A percentile compares a stretch with the other conserved stretches of the same genome.
Conservation (phyloP, 2,329 filamentous ascomycete genomes). For the Apiospora arundinis region DNA sequence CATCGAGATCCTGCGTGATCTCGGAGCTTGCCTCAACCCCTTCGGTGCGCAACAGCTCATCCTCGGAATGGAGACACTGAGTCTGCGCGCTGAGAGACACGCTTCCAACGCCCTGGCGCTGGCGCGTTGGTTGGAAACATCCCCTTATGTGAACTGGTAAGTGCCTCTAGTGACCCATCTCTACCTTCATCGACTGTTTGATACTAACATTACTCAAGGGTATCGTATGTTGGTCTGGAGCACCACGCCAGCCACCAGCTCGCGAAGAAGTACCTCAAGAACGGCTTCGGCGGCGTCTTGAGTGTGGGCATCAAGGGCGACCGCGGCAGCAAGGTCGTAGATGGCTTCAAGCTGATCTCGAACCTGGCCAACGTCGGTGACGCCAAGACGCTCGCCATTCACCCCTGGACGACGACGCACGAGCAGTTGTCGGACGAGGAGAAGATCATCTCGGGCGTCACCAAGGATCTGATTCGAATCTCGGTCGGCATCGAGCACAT, state of each 20-base stretch:
- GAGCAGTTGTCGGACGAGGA: conserved; percentile 86
- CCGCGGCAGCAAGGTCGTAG: conserved; percentile 83
- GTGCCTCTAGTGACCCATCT: neutral
- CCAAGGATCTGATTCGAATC: conserved; percentile 90
- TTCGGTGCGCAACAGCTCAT: conserved; percentile 93
- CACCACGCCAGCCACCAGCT: conserved; percentile 79
- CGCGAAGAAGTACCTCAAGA: conserved; percentile 85
- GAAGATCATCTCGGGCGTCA: conserved; percentile 80
- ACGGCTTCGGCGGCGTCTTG: conserved; percentile 90
- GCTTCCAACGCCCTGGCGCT: conserved; percentile 82
- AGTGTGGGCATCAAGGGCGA: conserved; percentile 94
- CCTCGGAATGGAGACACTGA: conserved; percentile 88
- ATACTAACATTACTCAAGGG: conserved; percentile 48
- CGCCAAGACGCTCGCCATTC: conserved; percentile 92
- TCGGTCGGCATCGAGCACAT: conserved; percentile 97
- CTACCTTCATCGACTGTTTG: neutral
- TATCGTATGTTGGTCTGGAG: conserved; percentile 88
- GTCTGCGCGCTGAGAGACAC: conserved; percentile 84
- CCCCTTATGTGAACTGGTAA: conserved; percentile 77
- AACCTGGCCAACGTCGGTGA: conserved; percentile 97
- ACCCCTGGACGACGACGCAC: conserved; percentile 95
- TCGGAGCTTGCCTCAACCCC: conserved; percentile 83
- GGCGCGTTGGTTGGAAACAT: conserved; percentile 82
- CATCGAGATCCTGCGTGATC: conserved; percentile 88
- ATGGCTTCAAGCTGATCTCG: conserved; percentile 92